These are phyloP conservation scores for Sclerotinia borealis DNA, from an alignment of 2,329 filamentous ascomycete species.

Conservation along the genomic window DNA sequence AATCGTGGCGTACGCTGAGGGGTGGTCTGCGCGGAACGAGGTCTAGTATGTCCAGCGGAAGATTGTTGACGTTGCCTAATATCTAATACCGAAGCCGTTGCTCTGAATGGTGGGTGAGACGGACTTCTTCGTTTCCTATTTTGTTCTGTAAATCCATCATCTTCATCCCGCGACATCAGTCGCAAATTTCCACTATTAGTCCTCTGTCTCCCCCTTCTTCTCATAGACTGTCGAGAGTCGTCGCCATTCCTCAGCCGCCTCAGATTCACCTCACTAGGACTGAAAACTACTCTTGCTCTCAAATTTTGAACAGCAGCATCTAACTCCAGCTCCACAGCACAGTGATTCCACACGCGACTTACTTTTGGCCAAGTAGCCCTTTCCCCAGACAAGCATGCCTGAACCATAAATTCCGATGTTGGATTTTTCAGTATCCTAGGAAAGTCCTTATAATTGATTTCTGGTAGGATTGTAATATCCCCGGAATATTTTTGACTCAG, in stretches of 20 bases:
- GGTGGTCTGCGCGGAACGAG: slow-evolving; percentile 17
- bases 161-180: slow-evolving; percentile 5
- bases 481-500: slow-evolving; percentile 88
- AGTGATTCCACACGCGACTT: slow-evolving; percentile 76
- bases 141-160: slow-evolving; percentile 13
- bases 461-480: slow-evolving; percentile 88
- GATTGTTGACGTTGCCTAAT: slow-evolving; percentile 13
- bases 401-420: slow-evolving; percentile 77
- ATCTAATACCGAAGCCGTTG: slow-evolving; percentile 19
- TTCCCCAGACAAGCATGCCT: slow-evolving; percentile 71
- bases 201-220: slow-evolving; percentile 19
- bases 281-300: slow-evolving; percentile 51
- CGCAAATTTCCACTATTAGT: slow-evolving; percentile 21
- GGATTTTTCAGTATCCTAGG: slow-evolving; percentile 78
- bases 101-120: slow-evolving; percentile 22
- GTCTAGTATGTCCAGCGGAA: slow-evolving; percentile 7
- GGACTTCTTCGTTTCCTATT: slow-evolving; percentile 8
- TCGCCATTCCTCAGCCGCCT: slow-evolving; percentile 25
- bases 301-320: slow-evolving; percentile 67
- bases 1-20: slow-evolving; percentile 16
- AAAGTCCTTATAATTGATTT: slow-evolving; percentile 68
- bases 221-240: slow-evolving; percentile 11
- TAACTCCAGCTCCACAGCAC: slow-evolving; percentile 80
- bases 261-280: slow-evolving; percentile 31
- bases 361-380: slow-evolving; percentile 89